phyloP scores from a whole-genome alignment of 1,139 yeast genomes.

The Geotrichum klebahnii region DNA sequence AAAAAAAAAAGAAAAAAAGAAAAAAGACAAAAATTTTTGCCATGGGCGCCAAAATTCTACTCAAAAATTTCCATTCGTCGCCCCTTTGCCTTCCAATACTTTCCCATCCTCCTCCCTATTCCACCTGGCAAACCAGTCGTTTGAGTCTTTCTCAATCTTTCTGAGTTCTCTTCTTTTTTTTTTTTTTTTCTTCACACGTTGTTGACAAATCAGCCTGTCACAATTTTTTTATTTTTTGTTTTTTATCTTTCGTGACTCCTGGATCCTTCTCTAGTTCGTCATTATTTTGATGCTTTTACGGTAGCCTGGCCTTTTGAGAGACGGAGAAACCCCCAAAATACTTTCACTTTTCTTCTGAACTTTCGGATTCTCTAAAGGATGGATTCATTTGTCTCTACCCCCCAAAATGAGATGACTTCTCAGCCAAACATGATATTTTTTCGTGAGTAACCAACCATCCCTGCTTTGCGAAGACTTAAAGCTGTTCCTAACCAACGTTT shows the following conservation, averaged over 20 bases:
- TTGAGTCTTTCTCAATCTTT: no score
- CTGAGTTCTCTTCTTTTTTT: no score
- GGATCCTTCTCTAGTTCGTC: no score
- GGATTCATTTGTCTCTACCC: background rate
- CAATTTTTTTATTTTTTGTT: no score
- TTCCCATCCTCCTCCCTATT: no score
- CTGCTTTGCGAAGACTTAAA: background rate
- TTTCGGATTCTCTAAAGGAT: background rate
- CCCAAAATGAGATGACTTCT: constrained; percentile 2
- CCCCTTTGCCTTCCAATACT: background rate
- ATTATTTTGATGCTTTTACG: no score
- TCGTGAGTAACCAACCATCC: constrained; percentile 9
- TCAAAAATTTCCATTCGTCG: background rate
- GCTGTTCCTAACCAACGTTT: background rate
- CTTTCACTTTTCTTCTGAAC: background rate
- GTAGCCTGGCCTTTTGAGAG: no score
- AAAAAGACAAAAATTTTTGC: constrained; percentile 1
- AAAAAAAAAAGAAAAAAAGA: background rate
- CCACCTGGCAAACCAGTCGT: no score
- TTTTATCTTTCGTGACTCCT: no score
- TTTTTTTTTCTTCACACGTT: no score
- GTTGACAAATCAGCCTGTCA: no score
- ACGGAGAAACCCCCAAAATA: constrained; percentile 1
- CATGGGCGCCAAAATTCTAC: background rate
- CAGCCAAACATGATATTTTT: constrained; percentile 1